Evolutionary conservation across 768 basidiomycete species (phyloP).

Genomic region (Thelephora aurantiotincta): DNA sequence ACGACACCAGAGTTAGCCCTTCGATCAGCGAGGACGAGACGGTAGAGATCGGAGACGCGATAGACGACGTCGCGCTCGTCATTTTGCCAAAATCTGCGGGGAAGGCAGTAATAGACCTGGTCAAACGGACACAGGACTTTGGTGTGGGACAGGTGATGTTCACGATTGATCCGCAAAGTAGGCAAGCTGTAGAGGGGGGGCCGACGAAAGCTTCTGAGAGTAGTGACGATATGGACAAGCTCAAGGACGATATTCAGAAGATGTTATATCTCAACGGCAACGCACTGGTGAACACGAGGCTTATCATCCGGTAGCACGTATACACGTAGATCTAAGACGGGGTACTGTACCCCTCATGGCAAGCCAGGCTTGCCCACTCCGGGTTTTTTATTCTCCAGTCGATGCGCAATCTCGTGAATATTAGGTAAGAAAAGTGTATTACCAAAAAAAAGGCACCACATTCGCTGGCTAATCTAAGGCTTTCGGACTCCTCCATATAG

Average conservation of each 20-base stretch:
- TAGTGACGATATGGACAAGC: slow-evolving; percentile 7
- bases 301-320: slow-evolving; percentile 17
- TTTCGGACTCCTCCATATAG: too few relatives aligned
- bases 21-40: slow-evolving; percentile 46
- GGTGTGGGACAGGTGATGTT: slow-evolving; percentile 37
- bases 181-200: slow-evolving; percentile 1
- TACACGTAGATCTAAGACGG: background rate
- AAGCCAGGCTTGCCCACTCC: too few relatives aligned
- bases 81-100: slow-evolving; percentile 42
- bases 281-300: slow-evolving; percentile 60
- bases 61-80: slow-evolving; percentile 45
- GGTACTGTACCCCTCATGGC: too few relatives aligned
- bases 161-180: slow-evolving; percentile 23
- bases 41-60: slow-evolving; percentile 32
- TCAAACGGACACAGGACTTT: slow-evolving; percentile 33
- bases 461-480: too few relatives aligned
- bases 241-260: slow-evolving; percentile 22
- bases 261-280: slow-evolving; percentile 69
- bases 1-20: slow-evolving; percentile 49
- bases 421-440: too few relatives aligned
- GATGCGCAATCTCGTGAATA: too few relatives aligned
- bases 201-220: too few relatives aligned
- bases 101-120: slow-evolving; percentile 35
- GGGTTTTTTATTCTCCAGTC: too few relatives aligned
- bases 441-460: too few relatives aligned